Base-by-base conservation (phyloP, 495 filamentous ascomycete species). In the Aspergillus leporis region DNA sequence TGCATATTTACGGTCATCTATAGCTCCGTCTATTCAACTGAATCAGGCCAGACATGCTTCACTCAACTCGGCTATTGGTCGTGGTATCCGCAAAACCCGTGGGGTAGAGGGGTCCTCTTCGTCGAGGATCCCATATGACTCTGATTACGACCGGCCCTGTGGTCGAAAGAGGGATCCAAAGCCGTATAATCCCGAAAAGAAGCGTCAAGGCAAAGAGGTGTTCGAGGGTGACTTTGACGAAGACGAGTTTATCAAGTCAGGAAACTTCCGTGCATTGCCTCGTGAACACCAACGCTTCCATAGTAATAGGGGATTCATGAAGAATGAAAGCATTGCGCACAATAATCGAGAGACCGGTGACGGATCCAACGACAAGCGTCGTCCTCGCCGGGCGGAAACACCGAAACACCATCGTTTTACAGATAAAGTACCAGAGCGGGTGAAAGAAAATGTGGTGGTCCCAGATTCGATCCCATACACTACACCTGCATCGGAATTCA, bases 401-500 rank as follows among this genome's bases (percentile, higher is more conserved):
- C 57, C n/a, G 32, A 58, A 40, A 51, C 51, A 55, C 23, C 69
- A 75, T 51, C 60, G 60, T 18, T 23, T 40, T n/a, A 70, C 74
- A 21, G 66, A 72, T 16, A 59, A 51, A 34, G 57, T 61, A 23
- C 75, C 77, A 41, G 74, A 78, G 59, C 69, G 73, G 36, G 68
- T 78, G 9, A 78, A 75, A 47, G 59, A 67, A 9, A 63, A 77
- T 47, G 76, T 78, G 12, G 61, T 56, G 46, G 67, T 74, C 0
- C 86, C 86, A 0, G 38, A 86, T 21, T 81, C 84, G 13, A 83
- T 96, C 45, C 88, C 88, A 3, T 92, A 91, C 66, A 91, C 90
- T 3, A 93, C 90, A 4, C 87, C 92, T 0, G 89, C 92, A 38
- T 94, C 92, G 1, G 88, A 95, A 59, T 98, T 96, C 70, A 81